These are phyloP conservation scores for Plectosphaerella plurivora DNA, from an alignment of 2,329 filamentous ascomycete species.

Conservation along the genomic window DNA sequence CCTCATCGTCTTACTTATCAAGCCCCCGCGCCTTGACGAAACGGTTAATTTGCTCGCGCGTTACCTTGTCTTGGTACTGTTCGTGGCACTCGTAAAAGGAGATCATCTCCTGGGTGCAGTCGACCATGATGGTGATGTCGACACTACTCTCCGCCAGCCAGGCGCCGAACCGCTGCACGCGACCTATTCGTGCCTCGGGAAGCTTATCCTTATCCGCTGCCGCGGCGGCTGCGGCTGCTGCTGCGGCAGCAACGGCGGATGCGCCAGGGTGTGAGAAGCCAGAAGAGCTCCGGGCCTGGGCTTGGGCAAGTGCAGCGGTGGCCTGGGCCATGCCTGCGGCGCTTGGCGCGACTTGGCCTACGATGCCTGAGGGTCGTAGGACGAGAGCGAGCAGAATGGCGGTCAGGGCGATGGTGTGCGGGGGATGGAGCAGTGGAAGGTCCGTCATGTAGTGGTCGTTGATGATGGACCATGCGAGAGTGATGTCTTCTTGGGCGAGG, in stretches of 20 bases:
- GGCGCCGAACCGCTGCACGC: slow-evolving; percentile 61
- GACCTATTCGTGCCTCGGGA: slow-evolving; percentile 54
- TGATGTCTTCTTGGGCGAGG: slow-evolving; percentile 72
- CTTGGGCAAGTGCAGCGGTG: slow-evolving; percentile 42
- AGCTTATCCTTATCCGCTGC: slow-evolving; percentile 36
- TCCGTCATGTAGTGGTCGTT: slow-evolving; percentile 94
- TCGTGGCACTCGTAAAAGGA: slow-evolving; percentile 75
- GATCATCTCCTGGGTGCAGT: slow-evolving; percentile 87
- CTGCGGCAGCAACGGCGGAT: slow-evolving; percentile 1
- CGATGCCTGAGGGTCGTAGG: slow-evolving; percentile 55
- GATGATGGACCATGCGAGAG: slow-evolving; percentile 75
- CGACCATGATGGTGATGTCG: slow-evolving; percentile 78
- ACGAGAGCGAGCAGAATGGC: slow-evolving; percentile 82
- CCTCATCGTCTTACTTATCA: slow-evolving; percentile 37
- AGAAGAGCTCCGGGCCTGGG: slow-evolving; percentile 10
- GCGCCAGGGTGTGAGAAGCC: slow-evolving; percentile 5
- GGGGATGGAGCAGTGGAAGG: slow-evolving; percentile 77
- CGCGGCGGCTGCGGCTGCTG: no score
- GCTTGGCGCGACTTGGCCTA: slow-evolving; percentile 23
- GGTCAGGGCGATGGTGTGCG: slow-evolving; percentile 84
- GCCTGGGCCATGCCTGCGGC: slow-evolving; percentile 44
- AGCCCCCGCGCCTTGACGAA: slow-evolving; percentile 55
- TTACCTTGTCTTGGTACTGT: slow-evolving; percentile 56
- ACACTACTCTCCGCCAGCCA: slow-evolving; percentile 86
- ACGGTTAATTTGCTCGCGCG: slow-evolving; percentile 52